Conservation (phyloP, 108 stramenopile genomes). For the Fragilariopsis cylindrus region DNA sequence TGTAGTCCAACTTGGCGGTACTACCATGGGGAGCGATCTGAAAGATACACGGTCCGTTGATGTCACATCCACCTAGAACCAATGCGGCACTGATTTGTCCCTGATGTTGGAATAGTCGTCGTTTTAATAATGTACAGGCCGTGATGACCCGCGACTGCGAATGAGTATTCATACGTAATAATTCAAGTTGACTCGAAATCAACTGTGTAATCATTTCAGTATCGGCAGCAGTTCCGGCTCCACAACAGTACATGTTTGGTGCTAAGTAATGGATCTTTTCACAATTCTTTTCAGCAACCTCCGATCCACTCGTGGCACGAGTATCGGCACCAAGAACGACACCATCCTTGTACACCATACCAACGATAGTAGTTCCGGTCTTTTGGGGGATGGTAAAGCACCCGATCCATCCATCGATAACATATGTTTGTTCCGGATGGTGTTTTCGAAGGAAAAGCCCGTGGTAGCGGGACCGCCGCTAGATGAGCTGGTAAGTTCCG, state of each 20-base stretch:
- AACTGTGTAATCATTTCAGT: conserved; percentile 97
- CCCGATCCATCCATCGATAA: conserved; percentile 22
- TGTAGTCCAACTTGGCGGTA: conserved; percentile 94
- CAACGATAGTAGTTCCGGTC: conserved; percentile 96
- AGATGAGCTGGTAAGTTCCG: conserved; percentile 57
- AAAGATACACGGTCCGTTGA: conserved; percentile 93
- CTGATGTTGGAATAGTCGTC: conserved; percentile 95
- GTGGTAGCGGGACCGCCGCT: conserved; percentile 44
- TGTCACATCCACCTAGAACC: conserved; percentile 95
- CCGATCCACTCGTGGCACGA: conserved; percentile 92
- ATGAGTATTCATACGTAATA: conserved; percentile 93
- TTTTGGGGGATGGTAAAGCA: conserved; percentile 88
- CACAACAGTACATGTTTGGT: conserved; percentile 99
- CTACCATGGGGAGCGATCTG: conserved; percentile 97
- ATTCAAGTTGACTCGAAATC: conserved; percentile 88
- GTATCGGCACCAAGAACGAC: conserved; percentile 99
- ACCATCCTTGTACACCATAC: conserved; percentile 88
- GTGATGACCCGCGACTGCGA: conserved; percentile 89
- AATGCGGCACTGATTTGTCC: conserved; percentile 95
- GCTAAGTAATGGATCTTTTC: conserved; percentile 99
- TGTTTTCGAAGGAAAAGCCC: conserved; percentile 59
- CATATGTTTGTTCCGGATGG: conserved; percentile 34
- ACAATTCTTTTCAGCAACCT: conserved; percentile 99
- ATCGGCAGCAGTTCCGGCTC: conserved; percentile 99
- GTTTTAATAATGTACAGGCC: conserved; percentile 93